Evolutionary conservation across 495 filamentous ascomycete species (phyloP).

Genomic region (Saxispiralis lemnorum): DNA sequence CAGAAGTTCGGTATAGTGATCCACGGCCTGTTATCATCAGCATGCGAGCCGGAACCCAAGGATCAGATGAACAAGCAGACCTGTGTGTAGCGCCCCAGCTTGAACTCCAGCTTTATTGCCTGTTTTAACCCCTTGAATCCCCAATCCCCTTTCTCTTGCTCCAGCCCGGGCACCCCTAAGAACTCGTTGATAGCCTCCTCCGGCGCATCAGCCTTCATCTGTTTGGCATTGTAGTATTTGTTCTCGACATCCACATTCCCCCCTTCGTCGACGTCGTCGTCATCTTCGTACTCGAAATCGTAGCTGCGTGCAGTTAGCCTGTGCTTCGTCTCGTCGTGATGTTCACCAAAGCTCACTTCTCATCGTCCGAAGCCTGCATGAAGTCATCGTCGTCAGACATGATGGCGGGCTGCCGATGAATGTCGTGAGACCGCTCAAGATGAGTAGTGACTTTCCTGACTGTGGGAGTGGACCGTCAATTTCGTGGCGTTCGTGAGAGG

Average conservation of each 20-base stretch:
- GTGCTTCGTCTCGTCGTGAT: no score
- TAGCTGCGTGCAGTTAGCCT: slow-evolving; percentile 37
- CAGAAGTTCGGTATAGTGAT: slow-evolving; percentile 86
- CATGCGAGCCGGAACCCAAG: slow-evolving; percentile 5
- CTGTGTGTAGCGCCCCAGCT: slow-evolving; percentile 65
- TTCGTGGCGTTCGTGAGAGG: background rate
- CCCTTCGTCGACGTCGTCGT: slow-evolving; percentile 65
- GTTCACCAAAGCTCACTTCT: slow-evolving; percentile 38
- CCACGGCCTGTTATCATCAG: slow-evolving; percentile 50
- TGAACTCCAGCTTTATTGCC: slow-evolving; percentile 92
- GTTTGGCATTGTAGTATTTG: slow-evolving; percentile 99
- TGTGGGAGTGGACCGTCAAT: no score
- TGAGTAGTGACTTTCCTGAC: no score
- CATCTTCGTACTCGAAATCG: slow-evolving; percentile 86
- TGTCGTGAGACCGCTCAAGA: no score
- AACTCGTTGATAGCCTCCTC: slow-evolving; percentile 87
- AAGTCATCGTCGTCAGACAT: slow-evolving; percentile 98
- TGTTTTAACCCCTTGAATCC: slow-evolving; percentile 97
- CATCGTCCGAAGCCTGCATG: slow-evolving; percentile 93
- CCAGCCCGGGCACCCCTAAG: slow-evolving; percentile 62
- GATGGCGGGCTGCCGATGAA: background rate
- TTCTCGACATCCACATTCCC: slow-evolving; percentile 93
- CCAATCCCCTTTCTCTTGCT: slow-evolving; percentile 89
- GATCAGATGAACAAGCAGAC: slow-evolving; percentile 28
- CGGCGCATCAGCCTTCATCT: slow-evolving; percentile 73